These are phyloP conservation scores for Cupressus sempervirens DNA, from an alignment of 75 land plant species.

Conservation along the genomic window DNA sequence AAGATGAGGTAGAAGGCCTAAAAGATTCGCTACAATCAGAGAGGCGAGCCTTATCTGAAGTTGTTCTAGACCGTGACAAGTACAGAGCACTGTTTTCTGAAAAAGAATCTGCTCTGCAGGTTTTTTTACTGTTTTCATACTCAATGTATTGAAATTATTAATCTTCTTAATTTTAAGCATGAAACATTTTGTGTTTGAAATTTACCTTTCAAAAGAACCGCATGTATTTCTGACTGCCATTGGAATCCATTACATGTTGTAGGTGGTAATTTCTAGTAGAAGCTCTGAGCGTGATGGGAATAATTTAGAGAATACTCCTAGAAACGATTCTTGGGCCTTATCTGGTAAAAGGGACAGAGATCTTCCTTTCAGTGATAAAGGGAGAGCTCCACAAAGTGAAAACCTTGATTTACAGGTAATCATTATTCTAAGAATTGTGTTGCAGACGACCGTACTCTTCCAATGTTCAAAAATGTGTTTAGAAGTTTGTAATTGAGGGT, in stretches of 20 bases:
- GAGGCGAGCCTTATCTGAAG: conserved; percentile 52
- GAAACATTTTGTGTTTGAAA: neutral
- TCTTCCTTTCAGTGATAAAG: conserved; percentile 31
- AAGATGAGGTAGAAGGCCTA: conserved; percentile 75
- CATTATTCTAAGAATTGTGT: conserved; percentile 3
- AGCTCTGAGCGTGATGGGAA: conserved; percentile 8
- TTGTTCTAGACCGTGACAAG: conserved; percentile 52
- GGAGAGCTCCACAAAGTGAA: conserved; percentile 16
- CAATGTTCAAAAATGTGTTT: neutral
- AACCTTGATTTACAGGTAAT: conserved; percentile 32
- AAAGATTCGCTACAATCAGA: conserved; percentile 55
- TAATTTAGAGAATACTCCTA: conserved; percentile 20
- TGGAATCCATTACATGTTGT: neutral
- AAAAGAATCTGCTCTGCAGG: conserved; percentile 76
- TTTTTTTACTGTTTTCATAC: neutral
- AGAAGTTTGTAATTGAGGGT: neutral
- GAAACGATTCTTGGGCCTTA: conserved; percentile 18
- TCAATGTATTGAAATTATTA: neutral
- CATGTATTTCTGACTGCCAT: neutral
- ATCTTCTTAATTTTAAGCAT: neutral
- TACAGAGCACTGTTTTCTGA: conserved; percentile 51
- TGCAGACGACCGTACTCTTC: neutral
- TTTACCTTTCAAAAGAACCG: neutral
- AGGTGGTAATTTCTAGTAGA: conserved; percentile 13
- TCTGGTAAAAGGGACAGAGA: conserved; percentile 31